Evolutionary conservation across 306 rosid genomes (phyloP), one percentile per base, ranked within the genome.

Genomic region (Glycine tomentella): DNA sequence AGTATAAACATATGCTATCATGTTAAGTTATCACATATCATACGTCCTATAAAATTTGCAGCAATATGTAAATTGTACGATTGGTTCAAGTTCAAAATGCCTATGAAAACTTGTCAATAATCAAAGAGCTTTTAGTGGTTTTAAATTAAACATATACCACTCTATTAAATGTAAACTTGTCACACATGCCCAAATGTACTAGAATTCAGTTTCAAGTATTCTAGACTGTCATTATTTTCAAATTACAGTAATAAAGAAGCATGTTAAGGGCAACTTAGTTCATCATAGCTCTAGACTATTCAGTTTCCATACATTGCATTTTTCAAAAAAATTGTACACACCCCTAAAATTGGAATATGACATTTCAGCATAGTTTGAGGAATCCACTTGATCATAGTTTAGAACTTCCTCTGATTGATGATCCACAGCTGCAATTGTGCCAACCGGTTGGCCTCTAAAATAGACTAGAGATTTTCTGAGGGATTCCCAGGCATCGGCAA

Each of bases 401-500:
- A 93, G 83, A 80, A 93, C 93, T 84, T 93, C 98, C 90, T 93
- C 97, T 0, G 98, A 77, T 50, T 92, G 93, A 74, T 93, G 97
- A 67, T 93, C 98, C 67, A 83, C 82, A 5, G 98, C 98, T 40
- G 94, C 98, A 81, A 93, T 93, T 50, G 98, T 93, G 57, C 98
- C 98, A 5, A 93, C 94, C 0, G 98, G 98, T 80, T 89, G 97
- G 69, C 85, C 81, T 42, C 90, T 91, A 40, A 89, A 90, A 88
- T 84, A 14, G 62, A 93, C 98, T 65, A 93, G 70, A 81, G 98
- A 93, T 44, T 85, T 90, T 10, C 98, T 88, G 34, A 93, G 92
- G 38, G 97, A 90, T 44, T 93, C 98, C 98, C 98, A 93, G 33
- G 98, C 98, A 81, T 93, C 97, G 6, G 97, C 98, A n/a, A 93